Conservation (phyloP, 2,329 filamentous ascomycete genomes). For the Botryosphaeria agaves region DNA sequence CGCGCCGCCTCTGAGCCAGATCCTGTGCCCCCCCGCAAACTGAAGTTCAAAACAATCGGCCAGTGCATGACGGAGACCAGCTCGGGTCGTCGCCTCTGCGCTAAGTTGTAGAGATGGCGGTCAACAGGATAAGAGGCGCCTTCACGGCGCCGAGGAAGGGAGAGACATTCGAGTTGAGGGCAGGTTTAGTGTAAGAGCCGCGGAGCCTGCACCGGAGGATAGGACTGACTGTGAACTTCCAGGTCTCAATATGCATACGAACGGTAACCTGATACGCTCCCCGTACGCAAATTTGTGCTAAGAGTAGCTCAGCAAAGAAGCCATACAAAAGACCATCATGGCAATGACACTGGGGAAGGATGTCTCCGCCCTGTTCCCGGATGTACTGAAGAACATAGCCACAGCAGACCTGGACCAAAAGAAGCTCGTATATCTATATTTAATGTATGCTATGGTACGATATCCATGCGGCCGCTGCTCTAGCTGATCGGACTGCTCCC, state of each 20-base stretch:
- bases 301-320: constrained; percentile 54
- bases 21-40: too few species aligned
- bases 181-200: constrained; percentile 53
- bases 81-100: constrained; percentile 13
- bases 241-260: constrained; percentile 98
- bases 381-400: constrained; percentile 97
- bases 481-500: background rate
- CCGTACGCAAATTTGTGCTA: constrained; percentile 12
- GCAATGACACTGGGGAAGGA: constrained; percentile 99
- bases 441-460: constrained; percentile 58
- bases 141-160: constrained; percentile 89
- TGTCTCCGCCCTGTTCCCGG: constrained; percentile 90
- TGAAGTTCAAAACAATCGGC: too few species aligned
- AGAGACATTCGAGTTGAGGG: constrained; percentile 93
- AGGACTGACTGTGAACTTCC: constrained; percentile 18
- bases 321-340: constrained; percentile 99
- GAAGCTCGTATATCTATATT: constrained; percentile 95
- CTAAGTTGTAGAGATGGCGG: constrained; percentile 49
- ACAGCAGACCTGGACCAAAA: constrained; percentile 92
- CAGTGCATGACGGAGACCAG: constrained; percentile 17
- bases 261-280: constrained; percentile 41
- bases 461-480: background rate
- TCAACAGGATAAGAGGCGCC: constrained; percentile 88
- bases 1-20: too few species aligned
- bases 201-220: constrained; percentile 2